A percentile compares a stretch with the other conserved stretches of the same genome.
Evolutionary conservation across 1,284 basidiomycete species (phyloP).

Genomic region (Irpex rosettiformis): DNA sequence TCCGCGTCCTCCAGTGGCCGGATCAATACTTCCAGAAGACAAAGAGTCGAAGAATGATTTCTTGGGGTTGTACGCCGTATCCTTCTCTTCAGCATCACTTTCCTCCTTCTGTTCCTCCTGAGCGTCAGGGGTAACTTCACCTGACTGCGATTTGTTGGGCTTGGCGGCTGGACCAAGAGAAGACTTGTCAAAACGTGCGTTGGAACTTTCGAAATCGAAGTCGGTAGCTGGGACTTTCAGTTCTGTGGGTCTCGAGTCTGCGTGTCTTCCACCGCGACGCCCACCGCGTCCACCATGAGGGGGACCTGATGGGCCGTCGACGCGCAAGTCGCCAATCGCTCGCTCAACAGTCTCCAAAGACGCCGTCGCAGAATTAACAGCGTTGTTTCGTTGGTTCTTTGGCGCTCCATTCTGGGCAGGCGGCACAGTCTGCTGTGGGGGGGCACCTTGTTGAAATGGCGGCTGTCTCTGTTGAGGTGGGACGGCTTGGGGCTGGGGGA

Average conservation of each 20-base stretch:
- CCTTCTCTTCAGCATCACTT: constrained; percentile 27
- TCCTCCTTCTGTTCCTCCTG: constrained; percentile 21
- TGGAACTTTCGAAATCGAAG: constrained; percentile 73
- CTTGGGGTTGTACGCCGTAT: constrained; percentile 64
- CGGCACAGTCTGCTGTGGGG: constrained; percentile 14
- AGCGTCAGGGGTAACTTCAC: constrained; percentile 8
- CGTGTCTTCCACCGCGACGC: constrained; percentile 28
- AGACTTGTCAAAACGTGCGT: constrained; percentile 74
- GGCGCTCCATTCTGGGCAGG: constrained; percentile 20
- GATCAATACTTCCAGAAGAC: constrained; percentile 44
- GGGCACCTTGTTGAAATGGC: constrained; percentile 22
- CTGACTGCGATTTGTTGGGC: constrained; percentile 27
- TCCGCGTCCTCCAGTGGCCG: constrained; percentile 27
- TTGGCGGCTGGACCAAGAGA: constrained; percentile 35
- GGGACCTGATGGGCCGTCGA: constrained; percentile 32
- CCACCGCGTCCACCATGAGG: constrained; percentile 39
- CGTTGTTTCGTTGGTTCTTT: constrained; percentile 30
- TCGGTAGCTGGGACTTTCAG: constrained; percentile 58
- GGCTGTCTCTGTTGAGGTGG: constrained; percentile 26
- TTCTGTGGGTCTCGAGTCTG: constrained; percentile 36
- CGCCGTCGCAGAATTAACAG: constrained; percentile 67
- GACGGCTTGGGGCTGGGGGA: constrained; percentile 19
- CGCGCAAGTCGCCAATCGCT: constrained; percentile 72
- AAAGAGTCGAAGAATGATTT: constrained; percentile 78
- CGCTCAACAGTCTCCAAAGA: constrained; percentile 78